Base-by-base conservation (phyloP, 2,329 filamentous ascomycete genomes). In the Sarocladium brachiariae region DNA sequence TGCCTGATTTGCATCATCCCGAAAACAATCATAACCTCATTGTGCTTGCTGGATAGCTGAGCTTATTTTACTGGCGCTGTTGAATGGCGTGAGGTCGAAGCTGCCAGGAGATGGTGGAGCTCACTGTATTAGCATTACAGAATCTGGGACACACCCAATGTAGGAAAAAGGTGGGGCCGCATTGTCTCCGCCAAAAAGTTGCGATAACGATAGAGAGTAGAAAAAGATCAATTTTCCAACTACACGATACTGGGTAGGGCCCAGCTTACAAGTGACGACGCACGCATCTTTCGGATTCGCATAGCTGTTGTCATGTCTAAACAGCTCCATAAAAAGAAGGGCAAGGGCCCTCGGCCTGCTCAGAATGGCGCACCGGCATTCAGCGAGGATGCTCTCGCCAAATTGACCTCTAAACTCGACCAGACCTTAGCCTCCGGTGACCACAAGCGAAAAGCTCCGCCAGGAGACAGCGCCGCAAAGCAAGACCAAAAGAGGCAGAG, bases 341-440 rank as follows among this genome's bases (percentile, higher is more conserved):
- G 57, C 52, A 67, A 68, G 53, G 58, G 58, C 37, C 57, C 59
- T 23, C 48, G 57, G 50, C 24, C 54, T 25, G 16, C 47, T 50
- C 34, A 58, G 51, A 47, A 53, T 57, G 21, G 52, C 53, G 48
- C 27, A n/a, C 7, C 35, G 0, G 14, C 16, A 14, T 76, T 83
- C 53, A 71, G 80, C 55, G 71, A 77, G 53, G 65, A 69, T 33
- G 68, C 76, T 5, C 64, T 84, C 51, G 70, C 70, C 7, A 69
- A 75, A 53, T 63, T 83, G 58, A 83, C 79, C 4, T 71, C 74
- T 30, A 76, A 74, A 60, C 78, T 84, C 54, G 77, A 82, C 57
- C 69, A 75, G 57, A 72, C 70, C 50, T 68, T 84, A 34, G 62
- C 56, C 58, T 39, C 23, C 14, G 39, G 33, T 30, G 66, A 71